Evolutionary conservation across 352 stramenopile species (phyloP).

Genomic region (Blastocystis sp.): DNA sequence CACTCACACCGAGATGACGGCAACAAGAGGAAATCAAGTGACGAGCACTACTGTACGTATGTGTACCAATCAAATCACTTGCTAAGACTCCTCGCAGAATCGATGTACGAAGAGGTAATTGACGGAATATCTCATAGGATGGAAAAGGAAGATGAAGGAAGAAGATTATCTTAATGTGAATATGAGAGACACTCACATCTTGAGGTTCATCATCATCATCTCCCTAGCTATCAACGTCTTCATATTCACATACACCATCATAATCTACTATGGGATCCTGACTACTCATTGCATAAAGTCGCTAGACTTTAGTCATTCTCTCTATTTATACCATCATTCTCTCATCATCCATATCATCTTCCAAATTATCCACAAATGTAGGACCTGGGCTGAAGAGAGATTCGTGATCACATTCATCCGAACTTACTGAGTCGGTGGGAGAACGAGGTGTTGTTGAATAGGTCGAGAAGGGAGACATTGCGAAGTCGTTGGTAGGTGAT

Average conservation of each 20-base stretch:
- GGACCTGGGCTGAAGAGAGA: constrained; percentile 28
- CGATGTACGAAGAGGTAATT: constrained; percentile 51
- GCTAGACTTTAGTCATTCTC: neutral
- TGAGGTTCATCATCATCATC: neutral
- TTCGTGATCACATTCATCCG: neutral
- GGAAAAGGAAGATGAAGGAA: constrained; percentile 62
- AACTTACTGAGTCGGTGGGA: neutral
- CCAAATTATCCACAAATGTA: constrained; percentile 44
- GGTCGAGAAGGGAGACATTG: neutral
- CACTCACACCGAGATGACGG: constrained; percentile 36
- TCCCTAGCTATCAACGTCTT: neutral
- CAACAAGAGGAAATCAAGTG: constrained; percentile 53
- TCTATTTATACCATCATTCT: neutral
- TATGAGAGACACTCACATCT: neutral
- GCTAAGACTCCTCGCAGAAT: constrained; percentile 37
- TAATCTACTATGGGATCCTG: constrained; percentile 26
- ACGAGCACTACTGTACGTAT: constrained; percentile 54
- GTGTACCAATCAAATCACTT: constrained; percentile 33
- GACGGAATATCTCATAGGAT: constrained; percentile 60
- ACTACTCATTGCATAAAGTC: constrained; percentile 29
- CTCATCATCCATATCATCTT: constrained; percentile 56
- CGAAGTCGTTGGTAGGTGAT: neutral
- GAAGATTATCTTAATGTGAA: constrained; percentile 52
- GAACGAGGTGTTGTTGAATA: neutral
- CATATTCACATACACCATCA: neutral